Percentiles rank a stretch among this genome's conserved stretches.
Conservation (phyloP, 2,329 filamentous ascomycete species). For the Arthrobotrys megalospora region DNA sequence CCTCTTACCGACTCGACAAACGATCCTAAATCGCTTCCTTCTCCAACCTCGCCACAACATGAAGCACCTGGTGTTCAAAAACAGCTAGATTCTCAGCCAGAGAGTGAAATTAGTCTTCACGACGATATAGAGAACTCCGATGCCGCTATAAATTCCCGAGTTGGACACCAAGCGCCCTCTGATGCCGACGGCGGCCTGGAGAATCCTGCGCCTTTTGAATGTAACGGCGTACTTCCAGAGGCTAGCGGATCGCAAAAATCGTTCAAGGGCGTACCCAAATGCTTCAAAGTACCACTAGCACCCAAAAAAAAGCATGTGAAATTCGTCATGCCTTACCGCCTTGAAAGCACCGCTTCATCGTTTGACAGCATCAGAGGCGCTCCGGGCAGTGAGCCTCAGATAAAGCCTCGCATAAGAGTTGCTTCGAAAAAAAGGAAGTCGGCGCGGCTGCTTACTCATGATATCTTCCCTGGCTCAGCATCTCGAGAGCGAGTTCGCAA, state of each 20-base stretch:
- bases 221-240: neutral
- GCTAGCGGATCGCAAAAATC: neutral
- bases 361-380: slow-evolving; percentile 13
- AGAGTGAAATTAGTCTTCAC: too few relatives aligned
- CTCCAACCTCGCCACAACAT: too few relatives aligned
- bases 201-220: too few relatives aligned
- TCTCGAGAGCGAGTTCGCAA: neutral
- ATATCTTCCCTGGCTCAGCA: neutral
- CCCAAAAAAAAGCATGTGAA: slow-evolving; percentile 7
- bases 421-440: neutral
- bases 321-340: slow-evolving; percentile 37
- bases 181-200: too few relatives aligned
- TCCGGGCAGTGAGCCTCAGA: neutral
- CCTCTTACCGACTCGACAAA: too few relatives aligned
- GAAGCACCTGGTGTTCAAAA: too few relatives aligned
- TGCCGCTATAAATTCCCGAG: too few relatives aligned
- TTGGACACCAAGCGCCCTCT: too few relatives aligned
- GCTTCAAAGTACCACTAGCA: neutral
- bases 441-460: too few relatives aligned
- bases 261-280: neutral
- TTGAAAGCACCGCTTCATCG: slow-evolving; percentile 23
- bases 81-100: too few relatives aligned
- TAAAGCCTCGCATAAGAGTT: neutral
- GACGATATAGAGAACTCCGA: too few relatives aligned
- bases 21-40: too few relatives aligned